Evolutionary conservation across 331 rosid species (phyloP).

Genomic region (Telfairia occidentalis): DNA sequence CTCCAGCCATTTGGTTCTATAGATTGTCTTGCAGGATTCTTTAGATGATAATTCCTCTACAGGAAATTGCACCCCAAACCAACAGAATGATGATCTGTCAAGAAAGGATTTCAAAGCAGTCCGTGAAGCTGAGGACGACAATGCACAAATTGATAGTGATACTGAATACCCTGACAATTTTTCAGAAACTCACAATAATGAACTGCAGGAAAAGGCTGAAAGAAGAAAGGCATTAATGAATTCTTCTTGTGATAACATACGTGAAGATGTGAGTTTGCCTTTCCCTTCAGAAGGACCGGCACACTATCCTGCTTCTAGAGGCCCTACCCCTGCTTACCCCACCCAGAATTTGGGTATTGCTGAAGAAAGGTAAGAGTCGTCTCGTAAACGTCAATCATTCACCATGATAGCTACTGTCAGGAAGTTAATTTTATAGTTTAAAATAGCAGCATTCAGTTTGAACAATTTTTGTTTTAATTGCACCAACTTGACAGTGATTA

Average conservation of each 20-base stretch:
- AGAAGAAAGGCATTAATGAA: constrained; percentile 31
- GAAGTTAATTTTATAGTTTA: not conserved
- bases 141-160: constrained; percentile 31
- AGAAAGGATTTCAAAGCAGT: constrained; percentile 43
- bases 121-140: constrained; percentile 37
- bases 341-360: constrained; percentile 25
- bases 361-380: constrained; percentile 52
- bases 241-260: constrained; percentile 28
- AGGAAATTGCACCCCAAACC: constrained; percentile 42
- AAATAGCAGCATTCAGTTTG: not conserved
- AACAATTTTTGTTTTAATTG: not conserved
- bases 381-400: not conserved
- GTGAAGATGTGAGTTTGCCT: constrained; percentile 32
- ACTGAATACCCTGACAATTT: constrained; percentile 35
- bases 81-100: constrained; percentile 37
- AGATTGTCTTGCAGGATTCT: constrained; percentile 92
- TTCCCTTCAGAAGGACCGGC: constrained; percentile 35
- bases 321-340: constrained; percentile 28
- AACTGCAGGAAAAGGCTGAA: constrained; percentile 50
- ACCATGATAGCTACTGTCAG: not conserved
- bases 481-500: not conserved
- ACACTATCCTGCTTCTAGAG: constrained; percentile 31
- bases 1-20: constrained; percentile 23
- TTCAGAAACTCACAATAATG: constrained; percentile 29
- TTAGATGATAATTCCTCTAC: constrained; percentile 69